Percentiles rank a stretch among this genome's conserved stretches.
These are phyloP conservation scores for Fusarium avenaceum DNA, from an alignment of 2,329 filamentous ascomycete species.

Conservation along the genomic window DNA sequence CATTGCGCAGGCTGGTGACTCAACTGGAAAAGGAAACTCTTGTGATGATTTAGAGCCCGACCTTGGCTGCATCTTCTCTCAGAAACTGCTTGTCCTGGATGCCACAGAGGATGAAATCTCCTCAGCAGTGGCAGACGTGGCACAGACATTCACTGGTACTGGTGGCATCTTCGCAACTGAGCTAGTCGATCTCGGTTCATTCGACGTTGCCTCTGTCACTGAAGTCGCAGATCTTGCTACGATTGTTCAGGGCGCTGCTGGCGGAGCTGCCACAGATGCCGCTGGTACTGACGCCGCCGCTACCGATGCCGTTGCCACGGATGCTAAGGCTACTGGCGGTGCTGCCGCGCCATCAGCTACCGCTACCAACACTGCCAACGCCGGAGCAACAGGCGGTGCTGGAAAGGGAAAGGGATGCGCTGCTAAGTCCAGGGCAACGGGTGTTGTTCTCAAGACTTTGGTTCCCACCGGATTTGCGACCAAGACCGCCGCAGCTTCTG, in stretches of 20 bases:
- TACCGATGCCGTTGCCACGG: background rate
- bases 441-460: background rate
- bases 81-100: slow-evolving; percentile 10
- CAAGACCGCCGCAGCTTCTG: background rate
- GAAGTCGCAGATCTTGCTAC: slow-evolving; percentile 20
- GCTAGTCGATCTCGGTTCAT: background rate
- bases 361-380: background rate
- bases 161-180: slow-evolving; percentile 17
- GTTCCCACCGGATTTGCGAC: background rate
- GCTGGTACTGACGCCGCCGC: background rate
- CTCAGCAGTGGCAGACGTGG: background rate
- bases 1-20: background rate
- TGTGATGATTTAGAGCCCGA: slow-evolving; percentile 22
- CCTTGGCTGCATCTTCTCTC: slow-evolving; percentile 17
- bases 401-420: slow-evolving; percentile 1
- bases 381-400: background rate
- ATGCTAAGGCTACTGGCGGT: background rate
- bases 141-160: slow-evolving; percentile 18
- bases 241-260: slow-evolving; percentile 5
- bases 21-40: slow-evolving; percentile 17
- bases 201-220: slow-evolving; percentile 4
- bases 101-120: slow-evolving; percentile 20
- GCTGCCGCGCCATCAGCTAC: background rate
- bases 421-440: background rate
- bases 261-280: background rate